These are phyloP conservation scores for Fusarium pseudograminearum DNA, from an alignment of 2,329 filamentous ascomycete species.

Conservation along the genomic window DNA sequence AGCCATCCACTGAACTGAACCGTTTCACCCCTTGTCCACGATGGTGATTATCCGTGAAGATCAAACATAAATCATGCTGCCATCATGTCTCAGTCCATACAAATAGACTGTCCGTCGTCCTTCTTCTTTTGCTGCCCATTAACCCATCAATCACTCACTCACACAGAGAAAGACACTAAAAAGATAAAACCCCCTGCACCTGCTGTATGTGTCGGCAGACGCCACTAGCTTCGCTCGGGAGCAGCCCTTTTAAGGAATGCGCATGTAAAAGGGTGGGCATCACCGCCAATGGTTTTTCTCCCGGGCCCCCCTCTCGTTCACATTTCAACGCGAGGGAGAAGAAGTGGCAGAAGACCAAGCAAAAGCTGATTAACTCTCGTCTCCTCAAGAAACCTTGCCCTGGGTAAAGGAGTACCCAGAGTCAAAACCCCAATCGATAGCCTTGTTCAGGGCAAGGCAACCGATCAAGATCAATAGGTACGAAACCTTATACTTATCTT, in stretches of 20 bases:
- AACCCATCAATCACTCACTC: neutral
- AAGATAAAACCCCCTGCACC: constrained; percentile 34
- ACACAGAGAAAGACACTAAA: constrained; percentile 4
- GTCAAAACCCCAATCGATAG: constrained; percentile 11
- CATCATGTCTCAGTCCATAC: constrained; percentile 34
- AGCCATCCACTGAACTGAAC: constrained; percentile 25
- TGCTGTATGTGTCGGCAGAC: constrained; percentile 32
- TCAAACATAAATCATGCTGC: constrained; percentile 20
- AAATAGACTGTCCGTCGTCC: constrained; percentile 14
- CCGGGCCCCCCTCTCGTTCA: neutral
- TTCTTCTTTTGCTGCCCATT: neutral
- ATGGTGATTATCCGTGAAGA: constrained; percentile 15
- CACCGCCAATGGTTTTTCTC: constrained; percentile 1
- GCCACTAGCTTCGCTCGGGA: constrained; percentile 43
- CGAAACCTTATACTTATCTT: neutral
- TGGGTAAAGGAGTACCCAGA: neutral
- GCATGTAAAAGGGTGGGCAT: constrained; percentile 28
- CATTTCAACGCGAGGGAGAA: constrained; percentile 23
- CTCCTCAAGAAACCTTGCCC: constrained; percentile 3
- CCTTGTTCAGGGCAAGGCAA: constrained; percentile 15
- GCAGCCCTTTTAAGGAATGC: constrained; percentile 47
- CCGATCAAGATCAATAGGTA: neutral
- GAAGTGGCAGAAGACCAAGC: neutral
- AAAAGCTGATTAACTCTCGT: neutral
- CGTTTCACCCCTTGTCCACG: constrained; percentile 30